Conservation (phyloP, 2,329 filamentous ascomycete species). For the Tolypocladium amazonense region DNA sequence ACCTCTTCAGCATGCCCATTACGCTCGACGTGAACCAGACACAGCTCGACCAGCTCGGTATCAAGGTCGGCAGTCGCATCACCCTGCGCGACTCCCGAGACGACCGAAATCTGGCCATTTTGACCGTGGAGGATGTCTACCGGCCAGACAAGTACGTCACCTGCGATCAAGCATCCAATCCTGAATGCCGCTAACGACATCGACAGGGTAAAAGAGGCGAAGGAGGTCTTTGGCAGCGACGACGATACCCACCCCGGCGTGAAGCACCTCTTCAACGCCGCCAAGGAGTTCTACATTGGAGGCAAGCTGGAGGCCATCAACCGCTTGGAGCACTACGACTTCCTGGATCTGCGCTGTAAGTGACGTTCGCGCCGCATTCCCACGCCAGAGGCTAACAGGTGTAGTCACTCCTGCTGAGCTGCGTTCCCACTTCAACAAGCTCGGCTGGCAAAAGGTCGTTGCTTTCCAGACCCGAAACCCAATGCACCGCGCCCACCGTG, state of each 20-base stretch:
- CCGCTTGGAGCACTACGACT: slow-evolving; percentile 96
- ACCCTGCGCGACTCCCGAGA: slow-evolving; percentile 93
- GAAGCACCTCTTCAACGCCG: slow-evolving; percentile 74
- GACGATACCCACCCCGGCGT: slow-evolving; percentile 87
- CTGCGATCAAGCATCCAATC: neutral
- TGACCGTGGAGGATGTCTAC: slow-evolving; percentile 94
- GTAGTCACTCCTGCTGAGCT: slow-evolving; percentile 86
- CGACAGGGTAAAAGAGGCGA: slow-evolving; percentile 70
- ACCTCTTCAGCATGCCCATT: slow-evolving; percentile 94
- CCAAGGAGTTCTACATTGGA: slow-evolving; percentile 84
- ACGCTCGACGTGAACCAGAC: slow-evolving; percentile 75
- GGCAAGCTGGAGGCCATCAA: slow-evolving; percentile 94
- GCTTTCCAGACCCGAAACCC: slow-evolving; percentile 99
- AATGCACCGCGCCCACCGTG: slow-evolving; percentile 97
- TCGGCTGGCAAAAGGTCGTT: slow-evolving; percentile 94
- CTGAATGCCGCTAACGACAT: neutral
- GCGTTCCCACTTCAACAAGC: slow-evolving; percentile 96
- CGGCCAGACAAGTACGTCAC: slow-evolving; percentile 78
- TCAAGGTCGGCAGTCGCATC: slow-evolving; percentile 73
- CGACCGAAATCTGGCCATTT: slow-evolving; percentile 89
- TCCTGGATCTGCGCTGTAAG: slow-evolving; percentile 88
- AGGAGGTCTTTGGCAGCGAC: slow-evolving; percentile 86
- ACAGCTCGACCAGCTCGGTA: slow-evolving; percentile 60
- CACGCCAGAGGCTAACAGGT: slow-evolving; percentile 4
- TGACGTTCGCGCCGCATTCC: slow-evolving; percentile 2